Conservation (phyloP, 768 basidiomycete genomes). For the Mrakia blollopis region DNA sequence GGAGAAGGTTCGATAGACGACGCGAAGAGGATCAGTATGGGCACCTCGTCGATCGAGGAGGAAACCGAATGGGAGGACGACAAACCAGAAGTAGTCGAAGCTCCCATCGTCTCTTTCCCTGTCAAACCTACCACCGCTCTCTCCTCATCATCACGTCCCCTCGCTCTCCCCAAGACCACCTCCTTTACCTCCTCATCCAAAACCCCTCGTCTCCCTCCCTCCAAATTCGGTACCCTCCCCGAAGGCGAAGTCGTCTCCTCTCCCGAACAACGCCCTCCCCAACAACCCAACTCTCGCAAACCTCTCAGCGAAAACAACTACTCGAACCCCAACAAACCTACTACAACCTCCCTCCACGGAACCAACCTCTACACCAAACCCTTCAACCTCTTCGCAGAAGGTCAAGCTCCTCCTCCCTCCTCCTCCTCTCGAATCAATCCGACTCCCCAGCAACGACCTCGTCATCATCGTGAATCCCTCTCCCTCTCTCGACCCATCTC, state of each 20-base stretch:
- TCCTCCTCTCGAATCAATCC: neutral
- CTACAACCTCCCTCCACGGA: neutral
- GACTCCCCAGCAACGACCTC: neutral
- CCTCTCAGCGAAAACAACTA: neutral
- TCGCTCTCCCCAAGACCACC: conserved; percentile 21
- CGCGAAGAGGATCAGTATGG: conserved; percentile 22
- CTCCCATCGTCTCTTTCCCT: neutral
- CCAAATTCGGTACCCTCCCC: neutral
- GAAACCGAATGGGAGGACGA: conserved; percentile 33
- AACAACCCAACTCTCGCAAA: neutral
- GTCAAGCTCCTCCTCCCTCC: neutral
- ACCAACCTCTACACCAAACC: conserved; percentile 21
- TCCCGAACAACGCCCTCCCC: neutral
- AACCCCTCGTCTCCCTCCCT: neutral
- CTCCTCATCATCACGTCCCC: neutral
- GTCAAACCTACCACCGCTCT: neutral
- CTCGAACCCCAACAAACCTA: neutral
- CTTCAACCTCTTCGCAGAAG: conserved; percentile 24
- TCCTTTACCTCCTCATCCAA: neutral
- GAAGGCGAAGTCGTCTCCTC: neutral
- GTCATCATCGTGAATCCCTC: conserved; percentile 5
- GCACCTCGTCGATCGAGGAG: neutral
- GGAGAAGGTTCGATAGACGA: conserved; percentile 78
- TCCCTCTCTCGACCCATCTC: conserved; percentile 8
- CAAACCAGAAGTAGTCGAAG: neutral